phyloP scores from a whole-genome alignment of 495 filamentous ascomycete species.

The Lentithecium fluviatile region DNA sequence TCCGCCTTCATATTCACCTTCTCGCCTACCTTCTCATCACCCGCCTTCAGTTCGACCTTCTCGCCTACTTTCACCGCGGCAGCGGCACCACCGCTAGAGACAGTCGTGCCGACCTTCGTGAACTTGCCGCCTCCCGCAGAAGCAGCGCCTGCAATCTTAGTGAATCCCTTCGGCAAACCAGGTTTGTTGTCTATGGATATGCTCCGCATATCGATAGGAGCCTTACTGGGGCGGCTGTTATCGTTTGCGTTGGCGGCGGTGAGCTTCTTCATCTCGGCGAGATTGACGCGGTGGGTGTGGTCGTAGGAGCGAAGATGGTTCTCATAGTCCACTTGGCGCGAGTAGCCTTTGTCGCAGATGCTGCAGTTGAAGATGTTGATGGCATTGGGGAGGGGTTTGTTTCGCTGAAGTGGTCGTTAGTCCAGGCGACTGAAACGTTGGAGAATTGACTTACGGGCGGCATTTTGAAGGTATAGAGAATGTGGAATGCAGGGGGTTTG shows the following conservation, averaged over 20 bases:
- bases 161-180: not conserved
- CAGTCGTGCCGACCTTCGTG: not conserved
- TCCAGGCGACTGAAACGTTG: not conserved
- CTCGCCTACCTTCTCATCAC: not conserved
- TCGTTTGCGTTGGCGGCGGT: slow-evolving; percentile 41
- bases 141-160: too few relatives aligned
- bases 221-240: slow-evolving; percentile 36
- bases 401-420: slow-evolving; percentile 41
- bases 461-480: slow-evolving; percentile 22
- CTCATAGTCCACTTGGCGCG: slow-evolving; percentile 68
- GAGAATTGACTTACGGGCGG: slow-evolving; percentile 35
- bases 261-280: slow-evolving; percentile 68
- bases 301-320: slow-evolving; percentile 69
- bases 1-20: slow-evolving; percentile 1
- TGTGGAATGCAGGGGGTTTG: not conserved
- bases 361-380: slow-evolving; percentile 86
- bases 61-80: not conserved
- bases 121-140: not conserved
- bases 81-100: not conserved
- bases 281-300: slow-evolving; percentile 65
- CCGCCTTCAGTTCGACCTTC: slow-evolving; percentile 2
- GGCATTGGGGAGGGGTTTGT: slow-evolving; percentile 82
- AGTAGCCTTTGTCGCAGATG: slow-evolving; percentile 68
- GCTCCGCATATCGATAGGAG: not conserved
- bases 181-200: not conserved